Conservation (phyloP, 371 early-diverging fungal species). For the Furculomyces boomerangus region DNA sequence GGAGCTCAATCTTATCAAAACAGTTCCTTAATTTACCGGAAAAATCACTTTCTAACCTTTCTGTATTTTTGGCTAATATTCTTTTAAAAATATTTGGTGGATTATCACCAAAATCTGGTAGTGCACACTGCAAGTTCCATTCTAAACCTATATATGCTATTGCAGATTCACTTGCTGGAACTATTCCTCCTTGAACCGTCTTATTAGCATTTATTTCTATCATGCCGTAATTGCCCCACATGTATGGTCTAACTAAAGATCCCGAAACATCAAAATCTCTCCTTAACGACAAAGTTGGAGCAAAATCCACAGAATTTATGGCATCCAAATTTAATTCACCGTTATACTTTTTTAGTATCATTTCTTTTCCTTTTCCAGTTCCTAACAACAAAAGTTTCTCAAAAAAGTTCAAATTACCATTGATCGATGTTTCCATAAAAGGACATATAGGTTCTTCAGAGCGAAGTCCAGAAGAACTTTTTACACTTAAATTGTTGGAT, state of each 20-base stretch:
- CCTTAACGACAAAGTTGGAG: neutral
- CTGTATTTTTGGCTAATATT: neutral
- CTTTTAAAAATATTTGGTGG: neutral
- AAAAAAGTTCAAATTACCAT: too few relatives aligned
- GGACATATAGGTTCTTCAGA: too few relatives aligned
- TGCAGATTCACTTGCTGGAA: neutral
- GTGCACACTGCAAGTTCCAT: neutral
- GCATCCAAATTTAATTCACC: neutral
- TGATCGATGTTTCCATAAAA: too few relatives aligned
- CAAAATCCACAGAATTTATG: neutral
- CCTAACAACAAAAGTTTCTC: too few relatives aligned
- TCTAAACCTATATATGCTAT: neutral
- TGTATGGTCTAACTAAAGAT: neutral
- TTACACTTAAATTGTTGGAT: too few relatives aligned
- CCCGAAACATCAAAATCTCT: constrained; percentile 2
- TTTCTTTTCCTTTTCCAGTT: neutral
- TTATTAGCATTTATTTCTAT: neutral
- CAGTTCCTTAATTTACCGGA: neutral
- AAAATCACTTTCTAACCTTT: neutral
- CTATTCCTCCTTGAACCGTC: neutral
- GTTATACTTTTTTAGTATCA: neutral
- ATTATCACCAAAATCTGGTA: neutral
- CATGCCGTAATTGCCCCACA: neutral
- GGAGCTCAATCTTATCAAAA: neutral
- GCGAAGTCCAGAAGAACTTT: too few relatives aligned